These are phyloP conservation scores for Aspergillus sp. DNA, from an alignment of 2,329 filamentous ascomycete genomes.

Conservation along the genomic window DNA sequence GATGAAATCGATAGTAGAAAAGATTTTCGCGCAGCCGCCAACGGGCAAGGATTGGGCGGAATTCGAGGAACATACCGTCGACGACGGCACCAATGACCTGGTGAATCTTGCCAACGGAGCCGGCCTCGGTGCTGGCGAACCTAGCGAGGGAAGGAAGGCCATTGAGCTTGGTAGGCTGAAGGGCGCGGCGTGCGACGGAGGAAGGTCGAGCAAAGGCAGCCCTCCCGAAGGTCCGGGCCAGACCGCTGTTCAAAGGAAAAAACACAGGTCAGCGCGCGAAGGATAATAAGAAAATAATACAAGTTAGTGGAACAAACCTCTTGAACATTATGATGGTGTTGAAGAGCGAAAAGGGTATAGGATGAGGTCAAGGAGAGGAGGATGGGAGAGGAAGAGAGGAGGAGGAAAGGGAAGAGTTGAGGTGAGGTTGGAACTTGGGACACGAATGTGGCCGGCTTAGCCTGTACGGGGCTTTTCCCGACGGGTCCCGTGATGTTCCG, in stretches of 20 bases:
- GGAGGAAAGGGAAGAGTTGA: conserved; percentile 36
- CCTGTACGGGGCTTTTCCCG: conserved; percentile 50
- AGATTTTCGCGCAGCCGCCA: conserved; percentile 47
- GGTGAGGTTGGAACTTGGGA: conserved; percentile 36
- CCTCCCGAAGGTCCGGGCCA: conserved; percentile 68
- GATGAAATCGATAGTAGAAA: conserved; percentile 45
- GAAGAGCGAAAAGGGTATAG: conserved; percentile 46
- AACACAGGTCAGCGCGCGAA: conserved; percentile 17
- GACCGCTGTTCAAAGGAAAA: conserved; percentile 55
- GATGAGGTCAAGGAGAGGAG: conserved; percentile 39
- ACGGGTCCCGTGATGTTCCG: conserved; percentile 48
- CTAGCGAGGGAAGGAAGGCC: conserved; percentile 64
- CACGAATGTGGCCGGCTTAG: conserved; percentile 38
- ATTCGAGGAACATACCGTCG: conserved; percentile 71
- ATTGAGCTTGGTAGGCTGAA: conserved; percentile 62
- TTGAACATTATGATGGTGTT: conserved; percentile 64
- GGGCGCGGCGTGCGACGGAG: conserved; percentile 58
- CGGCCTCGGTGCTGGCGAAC: conserved; percentile 64
- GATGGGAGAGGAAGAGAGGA: conserved; percentile 38
- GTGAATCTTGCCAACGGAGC: conserved; percentile 66
- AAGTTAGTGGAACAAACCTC: conserved; percentile 53
- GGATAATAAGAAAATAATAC: conserved; percentile 20
- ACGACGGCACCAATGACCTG: conserved; percentile 99
- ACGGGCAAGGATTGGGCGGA: conserved; percentile 24
- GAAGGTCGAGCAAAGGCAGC: conserved; percentile 61